phyloP scores from a whole-genome alignment of 208 protist species.

The Trypanosoma conorhini region DNA sequence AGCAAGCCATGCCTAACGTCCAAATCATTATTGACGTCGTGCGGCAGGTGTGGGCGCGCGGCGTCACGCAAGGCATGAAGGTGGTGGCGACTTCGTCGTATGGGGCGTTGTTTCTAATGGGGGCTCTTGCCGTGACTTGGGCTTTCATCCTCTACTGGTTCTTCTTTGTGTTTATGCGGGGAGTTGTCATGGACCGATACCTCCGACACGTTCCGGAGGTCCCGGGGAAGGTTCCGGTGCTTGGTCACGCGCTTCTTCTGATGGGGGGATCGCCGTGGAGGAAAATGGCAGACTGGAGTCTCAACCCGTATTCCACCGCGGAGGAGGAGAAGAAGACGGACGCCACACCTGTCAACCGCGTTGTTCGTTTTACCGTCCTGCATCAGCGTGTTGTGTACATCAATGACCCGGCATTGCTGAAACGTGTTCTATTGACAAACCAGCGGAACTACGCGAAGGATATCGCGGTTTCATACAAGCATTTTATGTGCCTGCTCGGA shows the following conservation, averaged over 20 bases:
- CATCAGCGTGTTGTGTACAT: slow-evolving; percentile 84
- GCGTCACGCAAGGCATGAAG: neutral
- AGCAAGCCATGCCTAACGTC: neutral
- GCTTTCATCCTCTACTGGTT: slow-evolving; percentile 46
- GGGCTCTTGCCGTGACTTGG: slow-evolving; percentile 24
- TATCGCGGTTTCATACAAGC: slow-evolving; percentile 80
- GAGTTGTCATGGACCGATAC: slow-evolving; percentile 64
- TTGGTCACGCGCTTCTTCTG: slow-evolving; percentile 80
- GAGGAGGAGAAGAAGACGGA: slow-evolving; percentile 16
- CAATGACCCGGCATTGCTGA: slow-evolving; percentile 77
- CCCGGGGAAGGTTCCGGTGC: slow-evolving; percentile 57
- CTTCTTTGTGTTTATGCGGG: slow-evolving; percentile 54
- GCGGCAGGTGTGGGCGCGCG: neutral
- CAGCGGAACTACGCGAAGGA: slow-evolving; percentile 89
- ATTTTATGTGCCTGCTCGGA: slow-evolving; percentile 90
- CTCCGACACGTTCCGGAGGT: slow-evolving; percentile 66
- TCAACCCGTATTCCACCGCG: slow-evolving; percentile 42
- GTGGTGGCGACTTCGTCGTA: neutral
- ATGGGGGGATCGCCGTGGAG: slow-evolving; percentile 61
- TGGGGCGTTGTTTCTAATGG: slow-evolving; percentile 11
- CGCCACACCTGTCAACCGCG: slow-evolving; percentile 28
- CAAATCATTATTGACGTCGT: neutral
- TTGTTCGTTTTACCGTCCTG: slow-evolving; percentile 78
- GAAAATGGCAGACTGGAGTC: slow-evolving; percentile 83
- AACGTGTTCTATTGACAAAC: slow-evolving; percentile 82